phyloP scores from a whole-genome alignment of 1,284 basidiomycete species.

The Rhodotorula mucilaginosa region DNA sequence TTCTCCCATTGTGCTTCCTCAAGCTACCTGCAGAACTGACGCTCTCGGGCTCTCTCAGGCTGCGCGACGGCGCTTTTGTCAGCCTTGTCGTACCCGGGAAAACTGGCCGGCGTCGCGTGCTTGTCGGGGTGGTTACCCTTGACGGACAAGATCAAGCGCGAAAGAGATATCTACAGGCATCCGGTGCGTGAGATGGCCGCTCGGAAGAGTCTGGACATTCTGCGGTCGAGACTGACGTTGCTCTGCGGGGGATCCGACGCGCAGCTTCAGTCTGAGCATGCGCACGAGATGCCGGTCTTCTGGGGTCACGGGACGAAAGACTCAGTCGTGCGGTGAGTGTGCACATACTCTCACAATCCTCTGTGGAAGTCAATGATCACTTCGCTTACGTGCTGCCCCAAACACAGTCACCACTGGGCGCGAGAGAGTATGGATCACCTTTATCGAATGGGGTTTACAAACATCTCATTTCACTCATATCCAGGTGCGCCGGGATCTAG shows the following conservation, averaged over 20 bases:
- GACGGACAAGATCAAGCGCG: neutral
- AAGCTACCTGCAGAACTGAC: neutral
- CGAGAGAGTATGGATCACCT: neutral
- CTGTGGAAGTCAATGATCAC: no score
- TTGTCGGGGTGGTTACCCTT: slow-evolving; percentile 1
- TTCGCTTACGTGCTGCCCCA: neutral
- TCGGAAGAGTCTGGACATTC: neutral
- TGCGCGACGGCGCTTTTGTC: slow-evolving; percentile 1
- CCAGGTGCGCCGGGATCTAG: neutral
- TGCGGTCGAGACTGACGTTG: neutral
- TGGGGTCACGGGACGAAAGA: neutral
- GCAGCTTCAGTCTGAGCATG: neutral
- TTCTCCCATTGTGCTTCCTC: rapidly evolving
- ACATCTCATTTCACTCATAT: neutral
- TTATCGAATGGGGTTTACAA: neutral
- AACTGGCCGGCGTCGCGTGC: neutral
- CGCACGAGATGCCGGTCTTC: neutral
- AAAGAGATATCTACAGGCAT: neutral
- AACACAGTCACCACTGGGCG: neutral
- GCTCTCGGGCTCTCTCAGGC: neutral
- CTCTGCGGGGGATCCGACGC: no score
- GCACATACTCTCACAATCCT: no score
- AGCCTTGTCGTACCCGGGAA: neutral
- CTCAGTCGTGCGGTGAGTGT: neutral
- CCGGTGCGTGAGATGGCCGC: neutral